Conservation (phyloP, 2,329 filamentous ascomycete species). For the Colletotrichum orchidophilum region DNA sequence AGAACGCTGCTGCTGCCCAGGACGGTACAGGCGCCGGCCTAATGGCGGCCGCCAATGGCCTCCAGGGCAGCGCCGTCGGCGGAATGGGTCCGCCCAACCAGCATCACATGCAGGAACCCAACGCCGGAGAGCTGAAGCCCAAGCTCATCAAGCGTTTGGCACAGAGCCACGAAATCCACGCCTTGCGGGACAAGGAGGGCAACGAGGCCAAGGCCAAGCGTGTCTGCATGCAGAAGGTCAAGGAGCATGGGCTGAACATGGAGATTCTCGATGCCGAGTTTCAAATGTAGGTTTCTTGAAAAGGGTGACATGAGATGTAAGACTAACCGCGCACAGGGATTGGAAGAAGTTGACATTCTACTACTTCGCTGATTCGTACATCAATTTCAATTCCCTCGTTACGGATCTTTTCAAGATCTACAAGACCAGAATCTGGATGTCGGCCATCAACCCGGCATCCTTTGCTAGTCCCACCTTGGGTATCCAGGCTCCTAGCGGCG, state of each 20-base stretch:
- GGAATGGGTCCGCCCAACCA: constrained; percentile 81
- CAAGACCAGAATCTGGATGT: constrained; percentile 99
- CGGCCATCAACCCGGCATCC: constrained; percentile 96
- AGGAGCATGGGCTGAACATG: constrained; percentile 95
- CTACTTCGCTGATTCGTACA: constrained; percentile 97
- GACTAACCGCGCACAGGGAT: constrained; percentile 68
- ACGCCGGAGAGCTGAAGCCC: constrained; percentile 82
- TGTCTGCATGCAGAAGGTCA: constrained; percentile 95
- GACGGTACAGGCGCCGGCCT: constrained; percentile 70
- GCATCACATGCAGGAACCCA: constrained; percentile 77
- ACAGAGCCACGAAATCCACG: constrained; percentile 88
- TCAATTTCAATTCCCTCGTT: constrained; percentile 98
- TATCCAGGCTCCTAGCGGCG: constrained; percentile 73
- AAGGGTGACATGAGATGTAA: background rate
- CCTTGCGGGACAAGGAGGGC: constrained; percentile 92
- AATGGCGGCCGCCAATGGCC: constrained; percentile 69
- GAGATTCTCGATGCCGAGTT: constrained; percentile 99
- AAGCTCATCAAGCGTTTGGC: constrained; percentile 97
- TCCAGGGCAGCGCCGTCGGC: constrained; percentile 76
- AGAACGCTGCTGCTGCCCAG: constrained; percentile 72
- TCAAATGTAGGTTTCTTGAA: constrained; percentile 81
- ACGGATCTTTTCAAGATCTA: constrained; percentile 99
- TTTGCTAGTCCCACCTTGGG: constrained; percentile 84
- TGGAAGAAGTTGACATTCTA: constrained; percentile 99
- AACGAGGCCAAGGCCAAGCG: constrained; percentile 98